Conservation (phyloP, 2,329 filamentous ascomycete genomes). For the Colletotrichum sublineola region DNA sequence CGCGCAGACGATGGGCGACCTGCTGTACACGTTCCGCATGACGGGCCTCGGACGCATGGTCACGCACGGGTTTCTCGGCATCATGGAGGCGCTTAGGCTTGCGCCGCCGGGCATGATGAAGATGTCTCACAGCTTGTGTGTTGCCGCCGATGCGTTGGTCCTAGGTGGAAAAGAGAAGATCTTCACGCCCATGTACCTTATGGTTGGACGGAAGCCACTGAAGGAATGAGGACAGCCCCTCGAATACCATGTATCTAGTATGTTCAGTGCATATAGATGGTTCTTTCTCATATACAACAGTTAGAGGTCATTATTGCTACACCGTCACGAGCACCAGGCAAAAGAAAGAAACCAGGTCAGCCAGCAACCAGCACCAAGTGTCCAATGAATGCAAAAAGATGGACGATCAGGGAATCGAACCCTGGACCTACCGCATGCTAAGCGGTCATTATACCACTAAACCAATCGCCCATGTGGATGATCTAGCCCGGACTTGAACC, state of each 20-base stretch:
- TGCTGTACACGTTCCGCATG: constrained; percentile 85
- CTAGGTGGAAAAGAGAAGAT: constrained; percentile 85
- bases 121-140: constrained; percentile 84
- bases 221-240: constrained; percentile 20
- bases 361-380: background rate
- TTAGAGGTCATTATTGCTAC: background rate
- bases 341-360: background rate
- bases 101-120: constrained; percentile 86
- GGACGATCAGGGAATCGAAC: constrained; percentile 41
- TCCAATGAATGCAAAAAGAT: background rate
- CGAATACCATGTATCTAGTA: too few species aligned
- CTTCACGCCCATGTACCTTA: constrained; percentile 96
- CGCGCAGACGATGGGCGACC: constrained; percentile 79
- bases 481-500: constrained; percentile 41
- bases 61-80: constrained; percentile 79
- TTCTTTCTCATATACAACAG: background rate
- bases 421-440: constrained; percentile 41
- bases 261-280: background rate
- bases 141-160: constrained; percentile 84
- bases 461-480: constrained; percentile 34
- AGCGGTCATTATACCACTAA: constrained; percentile 43
- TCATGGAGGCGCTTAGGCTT: constrained; percentile 77
- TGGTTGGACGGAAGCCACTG: constrained; percentile 85
- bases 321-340: too few species aligned
- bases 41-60: constrained; percentile 80